Conservation (phyloP, 2,329 filamentous ascomycete genomes). For the Waltergamsia citrina region DNA sequence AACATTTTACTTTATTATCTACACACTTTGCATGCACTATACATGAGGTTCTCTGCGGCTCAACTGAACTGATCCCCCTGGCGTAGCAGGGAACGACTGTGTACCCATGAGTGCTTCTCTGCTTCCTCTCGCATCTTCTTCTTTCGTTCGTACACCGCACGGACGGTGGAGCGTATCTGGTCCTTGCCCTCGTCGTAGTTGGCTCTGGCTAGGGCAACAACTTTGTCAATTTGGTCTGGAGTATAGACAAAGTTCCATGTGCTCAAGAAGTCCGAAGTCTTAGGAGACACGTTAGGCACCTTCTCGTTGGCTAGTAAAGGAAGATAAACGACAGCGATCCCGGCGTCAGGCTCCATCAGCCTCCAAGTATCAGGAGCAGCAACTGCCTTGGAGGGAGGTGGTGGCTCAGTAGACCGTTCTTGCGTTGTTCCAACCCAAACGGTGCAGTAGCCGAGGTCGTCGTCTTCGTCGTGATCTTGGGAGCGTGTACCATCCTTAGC, state of each 20-base stretch:
- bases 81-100: conserved; percentile 41
- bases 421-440: conserved; percentile 86
- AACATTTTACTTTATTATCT: not conserved
- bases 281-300: conserved; percentile 74
- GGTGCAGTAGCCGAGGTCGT: conserved; percentile 82
- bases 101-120: conserved; percentile 31
- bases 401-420: conserved; percentile 53
- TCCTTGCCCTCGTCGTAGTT: conserved; percentile 81
- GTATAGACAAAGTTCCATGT: conserved; percentile 99
- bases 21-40: not conserved
- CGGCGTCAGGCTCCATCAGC: conserved; percentile 64
- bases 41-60: conserved; percentile 1
- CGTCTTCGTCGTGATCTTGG: conserved; percentile 30
- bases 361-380: conserved; percentile 58
- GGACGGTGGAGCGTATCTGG: conserved; percentile 67
- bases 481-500: conserved; percentile 24
- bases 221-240: conserved; percentile 77
- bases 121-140: conserved; percentile 54
- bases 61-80: conserved; percentile 60
- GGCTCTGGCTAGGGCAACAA: conserved; percentile 70
- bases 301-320: conserved; percentile 78
- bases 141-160: conserved; percentile 90
- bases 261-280: conserved; percentile 73
- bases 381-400: conserved; percentile 43
- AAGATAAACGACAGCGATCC: conserved; percentile 83